These are phyloP conservation scores for Trichoderma cornu-damae DNA, from an alignment of 2,329 filamentous ascomycete genomes.

Conservation along the genomic window DNA sequence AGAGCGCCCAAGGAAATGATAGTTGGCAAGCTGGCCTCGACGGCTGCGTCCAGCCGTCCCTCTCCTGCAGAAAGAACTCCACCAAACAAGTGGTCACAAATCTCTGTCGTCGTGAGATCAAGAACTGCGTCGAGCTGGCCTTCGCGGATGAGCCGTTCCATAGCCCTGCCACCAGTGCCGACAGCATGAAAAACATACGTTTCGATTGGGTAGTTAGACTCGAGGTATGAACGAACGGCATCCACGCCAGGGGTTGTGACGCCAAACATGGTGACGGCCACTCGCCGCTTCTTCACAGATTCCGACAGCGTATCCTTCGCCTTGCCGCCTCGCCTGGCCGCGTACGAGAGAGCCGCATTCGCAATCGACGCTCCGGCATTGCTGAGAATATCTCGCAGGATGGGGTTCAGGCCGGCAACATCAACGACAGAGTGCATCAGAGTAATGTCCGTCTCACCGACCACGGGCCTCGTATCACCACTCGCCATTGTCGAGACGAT, in stretches of 20 bases:
- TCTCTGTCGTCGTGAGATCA: slow-evolving; percentile 67
- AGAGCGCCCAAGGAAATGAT: slow-evolving; percentile 47
- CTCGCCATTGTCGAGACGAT: slow-evolving; percentile 66
- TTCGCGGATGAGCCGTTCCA: slow-evolving; percentile 59
- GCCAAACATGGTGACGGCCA: slow-evolving; percentile 70
- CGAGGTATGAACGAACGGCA: slow-evolving; percentile 46
- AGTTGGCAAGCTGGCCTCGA: slow-evolving; percentile 51
- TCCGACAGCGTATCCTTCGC: neutral
- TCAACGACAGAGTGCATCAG: slow-evolving; percentile 70
- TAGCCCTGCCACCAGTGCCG: slow-evolving; percentile 60
- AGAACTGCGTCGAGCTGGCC: slow-evolving; percentile 58
- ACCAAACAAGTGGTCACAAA: slow-evolving; percentile 58
- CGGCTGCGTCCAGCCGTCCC: slow-evolving; percentile 52
- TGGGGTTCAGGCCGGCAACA: slow-evolving; percentile 58
- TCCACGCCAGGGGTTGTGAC: slow-evolving; percentile 65
- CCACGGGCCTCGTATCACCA: slow-evolving; percentile 58
- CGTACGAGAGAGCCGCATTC: slow-evolving; percentile 51
- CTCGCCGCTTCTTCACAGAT: slow-evolving; percentile 36
- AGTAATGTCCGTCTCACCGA: slow-evolving; percentile 63
- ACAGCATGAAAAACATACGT: slow-evolving; percentile 66
- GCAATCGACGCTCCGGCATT: slow-evolving; percentile 60
- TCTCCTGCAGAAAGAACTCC: slow-evolving; percentile 58
- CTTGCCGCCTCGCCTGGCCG: slow-evolving; percentile 11
- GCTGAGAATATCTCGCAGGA: slow-evolving; percentile 52
- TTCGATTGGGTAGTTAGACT: slow-evolving; percentile 45